Percentiles rank a stretch among this genome's conserved stretches.
These are phyloP conservation scores for Solanum rostratum DNA, from an alignment of 257 asterid genomes.

Conservation along the genomic window DNA sequence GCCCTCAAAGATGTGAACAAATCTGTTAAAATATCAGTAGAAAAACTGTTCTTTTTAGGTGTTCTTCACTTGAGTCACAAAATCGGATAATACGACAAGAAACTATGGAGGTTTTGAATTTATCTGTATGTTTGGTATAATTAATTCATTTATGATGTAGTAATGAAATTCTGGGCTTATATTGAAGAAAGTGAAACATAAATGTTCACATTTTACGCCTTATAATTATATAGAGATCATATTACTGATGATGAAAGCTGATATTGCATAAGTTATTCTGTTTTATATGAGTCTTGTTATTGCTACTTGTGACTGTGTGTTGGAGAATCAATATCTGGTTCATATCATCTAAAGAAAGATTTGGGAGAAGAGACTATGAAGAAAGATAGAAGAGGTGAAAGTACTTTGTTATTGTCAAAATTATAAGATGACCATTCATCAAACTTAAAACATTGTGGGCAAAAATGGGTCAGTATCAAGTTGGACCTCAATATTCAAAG, in stretches of 20 bases:
- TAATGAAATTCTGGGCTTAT: not conserved
- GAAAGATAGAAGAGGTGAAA: no score
- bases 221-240: not conserved
- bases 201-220: not conserved
- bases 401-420: no score
- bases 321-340: no score
- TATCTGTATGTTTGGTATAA: not conserved
- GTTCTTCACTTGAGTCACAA: not conserved
- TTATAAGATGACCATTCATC: no score
- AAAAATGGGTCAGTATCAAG: no score
- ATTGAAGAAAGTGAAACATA: not conserved
- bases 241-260: not conserved
- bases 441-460: no score
- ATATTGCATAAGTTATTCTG: not conserved
- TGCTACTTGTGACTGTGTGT: not conserved
- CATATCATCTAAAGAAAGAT: no score
- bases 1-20: conserved; percentile 80
- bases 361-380: no score
- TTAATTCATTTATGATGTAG: not conserved
- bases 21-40: not conserved
- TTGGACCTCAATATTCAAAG: no score
- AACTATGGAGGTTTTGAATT: not conserved
- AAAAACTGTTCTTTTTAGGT: not conserved
- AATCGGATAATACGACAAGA: not conserved
- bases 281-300: not conserved